Conservation (phyloP, 371 early-diverging fungal species). For the Blakeslea trispora region DNA sequence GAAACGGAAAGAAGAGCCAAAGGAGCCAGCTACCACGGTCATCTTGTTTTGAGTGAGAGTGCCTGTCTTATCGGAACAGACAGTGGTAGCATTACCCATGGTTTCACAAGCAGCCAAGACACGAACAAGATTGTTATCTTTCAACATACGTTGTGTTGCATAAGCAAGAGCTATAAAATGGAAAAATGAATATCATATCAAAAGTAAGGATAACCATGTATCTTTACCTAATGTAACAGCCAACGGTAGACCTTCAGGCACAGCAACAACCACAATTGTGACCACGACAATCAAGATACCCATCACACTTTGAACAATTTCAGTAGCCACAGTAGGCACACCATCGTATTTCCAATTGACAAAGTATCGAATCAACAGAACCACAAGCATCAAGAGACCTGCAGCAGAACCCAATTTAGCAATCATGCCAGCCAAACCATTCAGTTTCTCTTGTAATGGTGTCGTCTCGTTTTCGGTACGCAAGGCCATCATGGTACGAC, state of each 20-base stretch:
- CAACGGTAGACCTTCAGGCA: conserved; percentile 82
- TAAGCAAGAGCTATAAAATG: conserved; percentile 67
- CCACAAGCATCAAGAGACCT: conserved; percentile 60
- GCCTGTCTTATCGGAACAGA: conserved; percentile 93
- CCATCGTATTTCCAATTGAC: conserved; percentile 23
- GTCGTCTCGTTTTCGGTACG: conserved; percentile 61
- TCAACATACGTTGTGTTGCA: conserved; percentile 84
- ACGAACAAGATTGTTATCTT: conserved; percentile 90
- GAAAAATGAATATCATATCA: background rate
- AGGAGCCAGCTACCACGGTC: conserved; percentile 78
- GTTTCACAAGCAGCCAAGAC: conserved; percentile 91
- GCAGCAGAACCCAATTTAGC: conserved; percentile 68
- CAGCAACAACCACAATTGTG: conserved; percentile 77
- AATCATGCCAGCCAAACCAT: conserved; percentile 65
- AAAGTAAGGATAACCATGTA: background rate
- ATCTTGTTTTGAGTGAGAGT: conserved; percentile 90
- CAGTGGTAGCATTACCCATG: conserved; percentile 91
- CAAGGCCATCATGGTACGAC: conserved; percentile 75
- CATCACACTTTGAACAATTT: conserved; percentile 51
- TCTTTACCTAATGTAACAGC: conserved; percentile 69
- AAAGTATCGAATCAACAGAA: conserved; percentile 61
- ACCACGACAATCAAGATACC: conserved; percentile 69
- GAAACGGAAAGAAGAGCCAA: conserved; percentile 54
- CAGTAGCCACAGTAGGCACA: conserved; percentile 24
- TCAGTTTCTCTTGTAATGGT: conserved; percentile 71